These are phyloP conservation scores for Geotrichum fermentans DNA, from an alignment of 1,139 yeast species.

Conservation along the genomic window DNA sequence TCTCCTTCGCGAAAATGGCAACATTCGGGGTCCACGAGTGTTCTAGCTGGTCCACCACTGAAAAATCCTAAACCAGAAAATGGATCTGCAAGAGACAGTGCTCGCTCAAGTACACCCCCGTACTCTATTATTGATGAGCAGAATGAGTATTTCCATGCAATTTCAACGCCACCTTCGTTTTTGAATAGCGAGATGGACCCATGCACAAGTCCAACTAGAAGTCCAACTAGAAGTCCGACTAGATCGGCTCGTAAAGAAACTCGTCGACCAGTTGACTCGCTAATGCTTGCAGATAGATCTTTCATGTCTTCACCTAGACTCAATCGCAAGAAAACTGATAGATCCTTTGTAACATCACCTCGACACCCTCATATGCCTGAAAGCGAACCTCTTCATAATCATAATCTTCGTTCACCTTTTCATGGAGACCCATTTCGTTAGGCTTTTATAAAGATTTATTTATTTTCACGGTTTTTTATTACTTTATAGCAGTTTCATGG, in stretches of 20 bases:
- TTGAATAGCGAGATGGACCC: neutral
- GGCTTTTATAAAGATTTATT: neutral
- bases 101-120: neutral
- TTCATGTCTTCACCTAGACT: neutral
- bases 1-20: conserved; percentile 13
- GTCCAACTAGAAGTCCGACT: conserved; percentile 5
- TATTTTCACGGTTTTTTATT: neutral
- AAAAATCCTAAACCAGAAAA: no score
- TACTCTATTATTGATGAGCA: neutral
- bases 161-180: neutral
- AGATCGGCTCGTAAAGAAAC: neutral
- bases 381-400: no score
- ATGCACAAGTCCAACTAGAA: neutral
- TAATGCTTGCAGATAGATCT: neutral
- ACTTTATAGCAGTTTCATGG: neutral
- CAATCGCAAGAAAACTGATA: neutral
- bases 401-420: neutral
- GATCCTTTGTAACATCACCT: no score
- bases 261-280: neutral
- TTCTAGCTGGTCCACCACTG: no score
- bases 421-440: neutral
- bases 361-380: no score
- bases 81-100: no score
- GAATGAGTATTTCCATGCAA: neutral
- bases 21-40: no score